Evolutionary conservation across 768 basidiomycete genomes (phyloP).

Genomic region (Calocybe cyanea): DNA sequence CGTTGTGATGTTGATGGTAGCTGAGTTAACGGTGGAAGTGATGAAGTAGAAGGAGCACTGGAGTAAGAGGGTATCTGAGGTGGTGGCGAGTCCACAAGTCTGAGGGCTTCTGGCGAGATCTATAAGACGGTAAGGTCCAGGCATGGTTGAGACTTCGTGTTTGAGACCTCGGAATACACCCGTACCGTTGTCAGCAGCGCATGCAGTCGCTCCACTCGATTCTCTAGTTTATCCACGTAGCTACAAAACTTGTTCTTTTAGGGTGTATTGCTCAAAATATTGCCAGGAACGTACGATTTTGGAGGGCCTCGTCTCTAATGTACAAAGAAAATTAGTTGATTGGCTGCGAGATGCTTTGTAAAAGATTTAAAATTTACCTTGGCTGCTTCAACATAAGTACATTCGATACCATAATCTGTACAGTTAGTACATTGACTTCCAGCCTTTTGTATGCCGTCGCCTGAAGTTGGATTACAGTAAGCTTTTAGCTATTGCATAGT

Average conservation of each 20-base stretch:
- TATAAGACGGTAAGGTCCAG: conserved; percentile 18
- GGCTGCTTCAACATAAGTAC: conserved; percentile 68
- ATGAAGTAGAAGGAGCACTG: neutral
- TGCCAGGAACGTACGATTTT: conserved; percentile 43
- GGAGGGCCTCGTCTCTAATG: conserved; percentile 54
- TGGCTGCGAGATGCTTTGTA: neutral
- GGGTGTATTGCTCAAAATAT: neutral
- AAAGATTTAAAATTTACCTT: conserved; percentile 40
- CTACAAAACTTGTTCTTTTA: conserved; percentile 18
- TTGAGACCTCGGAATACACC: neutral
- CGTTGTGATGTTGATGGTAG: conserved; percentile 1
- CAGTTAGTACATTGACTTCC: conserved; percentile 66
- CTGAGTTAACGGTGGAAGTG: neutral
- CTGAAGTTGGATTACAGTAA: conserved; percentile 24
- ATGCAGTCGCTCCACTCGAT: conserved; percentile 55
- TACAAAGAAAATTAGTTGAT: neutral
- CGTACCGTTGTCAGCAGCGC: conserved; percentile 40
- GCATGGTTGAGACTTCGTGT: neutral
- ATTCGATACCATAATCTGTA: conserved; percentile 56
- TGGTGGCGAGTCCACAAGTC: conserved; percentile 6
- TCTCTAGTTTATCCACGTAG: conserved; percentile 59
- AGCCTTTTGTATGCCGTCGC: conserved; percentile 68
- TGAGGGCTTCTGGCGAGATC: conserved; percentile 47
- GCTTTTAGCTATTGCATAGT: neutral
- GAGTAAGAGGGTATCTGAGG: neutral